These are phyloP conservation scores for Helicostylum pulchrum DNA, from an alignment of 192 early-diverging fungal species.

Conservation along the genomic window DNA sequence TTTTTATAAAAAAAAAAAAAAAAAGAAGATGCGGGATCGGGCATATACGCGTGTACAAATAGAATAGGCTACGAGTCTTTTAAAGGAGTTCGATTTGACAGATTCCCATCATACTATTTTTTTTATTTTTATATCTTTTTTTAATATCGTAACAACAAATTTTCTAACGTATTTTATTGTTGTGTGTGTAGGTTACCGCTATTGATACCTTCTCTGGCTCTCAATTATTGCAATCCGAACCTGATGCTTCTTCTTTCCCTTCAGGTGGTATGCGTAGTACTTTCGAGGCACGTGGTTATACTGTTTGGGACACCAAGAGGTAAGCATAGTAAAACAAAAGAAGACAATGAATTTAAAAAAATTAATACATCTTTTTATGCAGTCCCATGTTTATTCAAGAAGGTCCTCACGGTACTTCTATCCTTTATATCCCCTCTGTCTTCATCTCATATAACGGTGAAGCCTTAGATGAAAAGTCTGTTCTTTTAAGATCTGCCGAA, in stretches of 20 bases:
- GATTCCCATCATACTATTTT: background rate
- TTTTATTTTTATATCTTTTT: background rate
- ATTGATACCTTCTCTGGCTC: slow-evolving; percentile 96
- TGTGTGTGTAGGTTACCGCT: slow-evolving; percentile 44
- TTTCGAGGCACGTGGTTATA: slow-evolving; percentile 99
- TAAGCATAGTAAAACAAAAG: background rate
- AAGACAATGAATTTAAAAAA: background rate
- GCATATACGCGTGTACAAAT: background rate
- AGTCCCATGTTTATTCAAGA: slow-evolving; percentile 93
- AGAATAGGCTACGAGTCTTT: background rate
- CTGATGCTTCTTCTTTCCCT: slow-evolving; percentile 98
- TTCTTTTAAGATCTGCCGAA: slow-evolving; percentile 88
- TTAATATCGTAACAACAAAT: no score
- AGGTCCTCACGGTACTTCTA: slow-evolving; percentile 86
- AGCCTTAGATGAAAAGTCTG: slow-evolving; percentile 97
- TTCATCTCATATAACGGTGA: slow-evolving; percentile 99
- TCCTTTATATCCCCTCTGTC: slow-evolving; percentile 95
- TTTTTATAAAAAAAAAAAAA: background rate
- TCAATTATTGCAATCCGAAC: slow-evolving; percentile 96
- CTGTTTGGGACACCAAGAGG: slow-evolving; percentile 93
- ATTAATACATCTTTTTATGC: background rate
- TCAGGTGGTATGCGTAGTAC: slow-evolving; percentile 96
- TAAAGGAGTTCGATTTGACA: slow-evolving; percentile 10
- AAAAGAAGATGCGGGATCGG: no score
- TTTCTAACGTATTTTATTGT: slow-evolving; percentile 14